Conservation (phyloP, 75 land plant species). For the Gnetum montanum region DNA sequence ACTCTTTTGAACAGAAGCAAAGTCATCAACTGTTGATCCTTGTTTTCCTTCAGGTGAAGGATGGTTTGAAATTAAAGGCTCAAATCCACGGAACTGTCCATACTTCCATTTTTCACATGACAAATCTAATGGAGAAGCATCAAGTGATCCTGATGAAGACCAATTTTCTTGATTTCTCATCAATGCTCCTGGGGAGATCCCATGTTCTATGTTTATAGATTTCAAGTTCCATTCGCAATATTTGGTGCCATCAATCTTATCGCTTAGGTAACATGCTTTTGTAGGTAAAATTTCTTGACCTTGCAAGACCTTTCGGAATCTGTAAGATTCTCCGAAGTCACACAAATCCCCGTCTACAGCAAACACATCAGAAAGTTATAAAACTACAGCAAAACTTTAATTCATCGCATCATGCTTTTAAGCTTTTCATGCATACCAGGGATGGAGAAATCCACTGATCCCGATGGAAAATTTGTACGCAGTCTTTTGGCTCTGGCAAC, state of each 20-base stretch:
- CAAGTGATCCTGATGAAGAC: conserved; percentile 4
- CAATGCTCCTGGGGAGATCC: conserved; percentile 7
- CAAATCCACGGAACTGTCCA: conserved; percentile 1
- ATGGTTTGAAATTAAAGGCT: background rate
- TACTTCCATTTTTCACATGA: conserved; percentile 5
- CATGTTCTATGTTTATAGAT: background rate
- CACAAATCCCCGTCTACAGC: conserved; percentile 28
- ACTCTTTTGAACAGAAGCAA: too few relatives aligned
- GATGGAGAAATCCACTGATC: conserved; percentile 23
- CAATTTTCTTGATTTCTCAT: background rate
- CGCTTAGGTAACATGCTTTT: conserved; percentile 1
- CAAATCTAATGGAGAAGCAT: conserved; percentile 2
- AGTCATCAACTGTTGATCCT: too few relatives aligned
- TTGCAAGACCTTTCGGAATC: conserved; percentile 14
- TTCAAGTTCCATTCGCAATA: background rate
- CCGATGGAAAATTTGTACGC: conserved; percentile 25
- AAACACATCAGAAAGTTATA: too few relatives aligned
- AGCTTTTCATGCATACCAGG: conserved; percentile 26
- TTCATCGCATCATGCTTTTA: too few relatives aligned
- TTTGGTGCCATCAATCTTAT: background rate
- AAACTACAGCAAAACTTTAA: too few relatives aligned
- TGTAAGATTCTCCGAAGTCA: conserved; percentile 35
- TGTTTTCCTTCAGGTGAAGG: background rate
- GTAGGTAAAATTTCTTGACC: conserved; percentile 11
- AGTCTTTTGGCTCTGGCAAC: conserved; percentile 36